Evolutionary conservation across 1,284 basidiomycete genomes (phyloP).

Genomic region (Rugosomyces carneus): DNA sequence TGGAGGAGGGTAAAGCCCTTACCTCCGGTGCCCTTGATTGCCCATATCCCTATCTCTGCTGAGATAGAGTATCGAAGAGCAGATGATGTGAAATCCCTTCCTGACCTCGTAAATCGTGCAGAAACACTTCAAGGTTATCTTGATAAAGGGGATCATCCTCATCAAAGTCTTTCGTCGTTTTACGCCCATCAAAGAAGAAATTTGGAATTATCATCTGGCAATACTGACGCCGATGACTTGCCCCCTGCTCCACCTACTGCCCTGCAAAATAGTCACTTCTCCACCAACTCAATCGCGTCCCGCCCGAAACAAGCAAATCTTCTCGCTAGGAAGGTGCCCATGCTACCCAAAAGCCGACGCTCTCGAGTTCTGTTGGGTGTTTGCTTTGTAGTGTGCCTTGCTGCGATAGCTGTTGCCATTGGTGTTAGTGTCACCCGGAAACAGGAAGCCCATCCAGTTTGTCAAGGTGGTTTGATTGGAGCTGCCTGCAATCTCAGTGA

Average conservation of each 20-base stretch:
- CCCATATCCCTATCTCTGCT: constrained; percentile 34
- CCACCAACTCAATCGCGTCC: background rate
- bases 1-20: constrained; percentile 46
- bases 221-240: constrained; percentile 19
- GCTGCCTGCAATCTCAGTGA: constrained; percentile 48
- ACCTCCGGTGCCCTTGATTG: constrained; percentile 47
- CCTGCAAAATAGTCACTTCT: background rate
- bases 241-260: background rate
- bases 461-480: constrained; percentile 28
- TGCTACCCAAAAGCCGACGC: constrained; percentile 21
- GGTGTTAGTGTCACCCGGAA: constrained; percentile 15
- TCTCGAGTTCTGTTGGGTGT: constrained; percentile 25
- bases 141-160: constrained; percentile 47
- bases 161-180: constrained; percentile 33
- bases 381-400: constrained; percentile 31
- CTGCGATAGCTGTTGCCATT: constrained; percentile 18
- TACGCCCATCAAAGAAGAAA: constrained; percentile 18
- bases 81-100: constrained; percentile 44
- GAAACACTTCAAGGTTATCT: constrained; percentile 41
- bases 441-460: constrained; percentile 8
- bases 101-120: constrained; percentile 48
- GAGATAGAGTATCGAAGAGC: constrained; percentile 35
- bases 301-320: background rate
- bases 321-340: no score
- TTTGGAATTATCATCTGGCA: constrained; percentile 18